Percentiles rank a stretch among this genome's conserved stretches.
Conservation (phyloP, 768 basidiomycete genomes). For the Dioszegia aurantiaca region DNA sequence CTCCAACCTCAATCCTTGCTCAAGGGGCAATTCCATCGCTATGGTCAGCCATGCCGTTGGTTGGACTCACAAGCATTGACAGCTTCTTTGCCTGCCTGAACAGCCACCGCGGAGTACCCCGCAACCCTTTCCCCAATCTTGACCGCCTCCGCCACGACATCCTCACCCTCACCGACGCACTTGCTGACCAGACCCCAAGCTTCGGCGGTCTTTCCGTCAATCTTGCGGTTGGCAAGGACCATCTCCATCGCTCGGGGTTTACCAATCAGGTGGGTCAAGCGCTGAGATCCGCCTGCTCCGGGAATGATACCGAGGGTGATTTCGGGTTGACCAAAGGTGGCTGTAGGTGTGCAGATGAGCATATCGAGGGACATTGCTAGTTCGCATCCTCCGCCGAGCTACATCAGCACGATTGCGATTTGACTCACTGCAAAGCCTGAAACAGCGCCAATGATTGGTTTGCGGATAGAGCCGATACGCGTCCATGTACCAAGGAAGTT, state of each 20-base stretch:
- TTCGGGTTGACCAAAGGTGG: constrained; percentile 93
- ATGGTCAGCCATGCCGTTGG: not conserved
- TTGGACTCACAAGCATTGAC: constrained; percentile 71
- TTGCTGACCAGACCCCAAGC: constrained; percentile 82
- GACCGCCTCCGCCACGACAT: constrained; percentile 82
- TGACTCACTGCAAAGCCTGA: constrained; percentile 75
- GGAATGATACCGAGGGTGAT: constrained; percentile 94
- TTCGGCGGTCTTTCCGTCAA: constrained; percentile 77
- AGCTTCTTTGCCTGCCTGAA: constrained; percentile 84
- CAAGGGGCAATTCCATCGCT: constrained; percentile 77
- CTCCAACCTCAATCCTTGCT: constrained; percentile 82
- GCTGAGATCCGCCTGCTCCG: constrained; percentile 90
- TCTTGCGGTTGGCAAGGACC: constrained; percentile 77
- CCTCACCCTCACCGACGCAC: constrained; percentile 70
- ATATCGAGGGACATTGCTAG: constrained; percentile 87
- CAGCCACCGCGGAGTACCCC: constrained; percentile 74
- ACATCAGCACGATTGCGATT: not conserved
- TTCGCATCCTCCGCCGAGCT: constrained; percentile 98
- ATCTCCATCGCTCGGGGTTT: constrained; percentile 95
- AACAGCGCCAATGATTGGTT: constrained; percentile 94
- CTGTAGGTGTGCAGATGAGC: constrained; percentile 82
- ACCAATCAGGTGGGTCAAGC: constrained; percentile 77
- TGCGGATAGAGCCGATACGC: constrained; percentile 67
- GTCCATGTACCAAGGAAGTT: constrained; percentile 83
- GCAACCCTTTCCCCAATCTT: constrained; percentile 74